A percentile compares a stretch with the other conserved stretches of the same genome.
Conservation (phyloP, 2,329 filamentous ascomycete genomes). For the Calonectria hawksworthii region DNA sequence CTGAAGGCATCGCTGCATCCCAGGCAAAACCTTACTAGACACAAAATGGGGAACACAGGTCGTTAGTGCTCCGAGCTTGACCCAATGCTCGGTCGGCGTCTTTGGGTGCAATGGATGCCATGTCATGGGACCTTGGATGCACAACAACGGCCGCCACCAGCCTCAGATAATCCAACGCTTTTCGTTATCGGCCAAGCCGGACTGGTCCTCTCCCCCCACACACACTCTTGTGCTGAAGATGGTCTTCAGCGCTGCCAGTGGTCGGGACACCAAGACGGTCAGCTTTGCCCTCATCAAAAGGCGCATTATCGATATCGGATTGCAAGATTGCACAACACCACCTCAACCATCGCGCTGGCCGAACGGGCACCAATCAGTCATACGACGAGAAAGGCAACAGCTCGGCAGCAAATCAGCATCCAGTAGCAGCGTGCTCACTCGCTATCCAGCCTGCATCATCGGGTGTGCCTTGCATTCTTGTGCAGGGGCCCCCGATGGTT, state of each 20-base stretch:
- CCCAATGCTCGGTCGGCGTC: constrained; percentile 18
- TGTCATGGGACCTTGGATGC: constrained; percentile 5
- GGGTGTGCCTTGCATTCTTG: constrained; percentile 40
- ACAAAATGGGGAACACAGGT: background rate
- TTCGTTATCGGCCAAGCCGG: constrained; percentile 4
- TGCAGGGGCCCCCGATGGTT: constrained; percentile 8
- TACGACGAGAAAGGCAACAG: constrained; percentile 24
- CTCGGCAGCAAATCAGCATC: constrained; percentile 15
- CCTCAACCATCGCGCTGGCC: background rate
- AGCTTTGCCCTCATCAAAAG: constrained; percentile 17
- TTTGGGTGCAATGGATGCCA: constrained; percentile 15
- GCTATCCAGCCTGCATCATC: background rate
- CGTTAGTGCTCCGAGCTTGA: constrained; percentile 9
- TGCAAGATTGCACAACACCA: background rate
- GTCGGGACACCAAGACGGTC: background rate
- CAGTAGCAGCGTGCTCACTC: constrained; percentile 10
- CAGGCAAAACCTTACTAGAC: constrained; percentile 11
- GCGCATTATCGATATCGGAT: background rate
- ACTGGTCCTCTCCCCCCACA: background rate
- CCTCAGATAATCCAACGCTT: constrained; percentile 6
- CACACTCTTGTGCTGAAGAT: constrained; percentile 4
- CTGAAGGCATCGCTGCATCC: constrained; percentile 19
- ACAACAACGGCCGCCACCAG: constrained; percentile 9
- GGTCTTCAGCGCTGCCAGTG: constrained; percentile 4
- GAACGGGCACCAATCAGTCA: constrained; percentile 21